Evolutionary conservation across 2,329 filamentous ascomycete genomes (phyloP), one percentile per base, ranked within the genome.

Genomic region (Monosporascus sp.): DNA sequence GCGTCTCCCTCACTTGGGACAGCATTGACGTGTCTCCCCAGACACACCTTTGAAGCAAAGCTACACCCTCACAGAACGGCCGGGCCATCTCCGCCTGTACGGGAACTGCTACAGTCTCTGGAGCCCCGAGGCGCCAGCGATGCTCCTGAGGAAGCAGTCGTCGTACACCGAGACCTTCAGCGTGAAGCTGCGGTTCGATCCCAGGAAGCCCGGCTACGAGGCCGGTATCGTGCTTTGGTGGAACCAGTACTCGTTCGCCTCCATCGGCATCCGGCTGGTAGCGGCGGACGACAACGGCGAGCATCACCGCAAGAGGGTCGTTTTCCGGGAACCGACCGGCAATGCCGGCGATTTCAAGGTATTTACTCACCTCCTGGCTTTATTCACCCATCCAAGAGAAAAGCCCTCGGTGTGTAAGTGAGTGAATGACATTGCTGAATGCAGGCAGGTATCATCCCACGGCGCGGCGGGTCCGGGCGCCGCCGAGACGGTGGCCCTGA

Each of bases 201-300:
- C 79, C 0, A 66, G 63, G 0, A 68, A 68, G 3, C 44, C 61
- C 4, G 67, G 72, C 1, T 74, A 74, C 3, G 80, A 83, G 65
- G 79, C 80, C 0, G 80, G 81, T 0, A 67, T 75, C 0, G 75
- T 77, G 0, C 61, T 82, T 0, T 83, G 77, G 73, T 81, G 78
- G 76, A 81, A 75, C 46, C 74, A 79, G 8, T 71, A 67, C 51
- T 72, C 71, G 0, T 69, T 70, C 41, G 65, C 67, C 6, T 61
- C 67, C 0, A 58, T 68, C 15, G 66, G 67, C 22, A 44, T 72
- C 1, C 61, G 62, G 3, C 50, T 63, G 1, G 52, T 58, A 5
- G 60, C 62, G 44, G 37, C 43, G 7, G 41, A 53, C 25, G 49
- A 52, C 11, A 58, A 43, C 5, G 9, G 7, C 7, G 39, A 56